These are phyloP conservation scores for Chaetomium fimeti DNA, from an alignment of 495 filamentous ascomycete genomes.

Conservation along the genomic window DNA sequence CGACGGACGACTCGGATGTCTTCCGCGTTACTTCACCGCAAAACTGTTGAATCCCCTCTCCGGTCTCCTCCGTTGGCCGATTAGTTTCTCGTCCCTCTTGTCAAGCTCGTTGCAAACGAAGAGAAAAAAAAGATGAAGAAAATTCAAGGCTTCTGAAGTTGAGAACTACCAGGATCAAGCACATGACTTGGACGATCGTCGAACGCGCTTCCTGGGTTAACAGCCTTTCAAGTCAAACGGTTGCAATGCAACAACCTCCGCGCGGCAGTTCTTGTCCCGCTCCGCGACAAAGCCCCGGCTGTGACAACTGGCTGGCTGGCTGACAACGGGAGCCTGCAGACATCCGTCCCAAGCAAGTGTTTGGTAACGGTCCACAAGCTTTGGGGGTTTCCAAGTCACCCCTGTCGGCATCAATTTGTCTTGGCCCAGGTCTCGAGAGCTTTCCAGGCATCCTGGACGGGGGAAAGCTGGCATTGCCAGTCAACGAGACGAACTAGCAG, in stretches of 20 bases:
- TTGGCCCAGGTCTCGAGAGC: not conserved
- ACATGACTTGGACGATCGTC: not conserved
- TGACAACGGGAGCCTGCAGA: not conserved
- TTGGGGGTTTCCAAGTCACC: not conserved
- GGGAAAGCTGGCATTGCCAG: not conserved
- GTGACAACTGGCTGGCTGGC: not conserved
- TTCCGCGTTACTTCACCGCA: not conserved
- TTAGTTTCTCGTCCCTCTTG: too few species aligned
- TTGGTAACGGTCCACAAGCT: not conserved
- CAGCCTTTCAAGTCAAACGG: not conserved
- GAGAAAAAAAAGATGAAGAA: too few species aligned
- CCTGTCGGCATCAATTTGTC: not conserved
- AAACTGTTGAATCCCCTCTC: not conserved
- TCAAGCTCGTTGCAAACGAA: not conserved
- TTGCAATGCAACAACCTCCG: not conserved
- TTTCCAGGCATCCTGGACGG: not conserved
- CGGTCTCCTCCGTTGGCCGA: too few species aligned
- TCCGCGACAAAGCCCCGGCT: not conserved
- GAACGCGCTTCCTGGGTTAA: too few species aligned
- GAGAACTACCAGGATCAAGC: not conserved
- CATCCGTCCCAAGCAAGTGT: not conserved
- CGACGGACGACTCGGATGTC: not conserved
- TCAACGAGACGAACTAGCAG: not conserved
- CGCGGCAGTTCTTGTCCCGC: slow-evolving; percentile 6
- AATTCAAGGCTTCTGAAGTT: not conserved